phyloP scores from a whole-genome alignment of 768 basidiomycete genomes.

The Rickenella mellea region DNA sequence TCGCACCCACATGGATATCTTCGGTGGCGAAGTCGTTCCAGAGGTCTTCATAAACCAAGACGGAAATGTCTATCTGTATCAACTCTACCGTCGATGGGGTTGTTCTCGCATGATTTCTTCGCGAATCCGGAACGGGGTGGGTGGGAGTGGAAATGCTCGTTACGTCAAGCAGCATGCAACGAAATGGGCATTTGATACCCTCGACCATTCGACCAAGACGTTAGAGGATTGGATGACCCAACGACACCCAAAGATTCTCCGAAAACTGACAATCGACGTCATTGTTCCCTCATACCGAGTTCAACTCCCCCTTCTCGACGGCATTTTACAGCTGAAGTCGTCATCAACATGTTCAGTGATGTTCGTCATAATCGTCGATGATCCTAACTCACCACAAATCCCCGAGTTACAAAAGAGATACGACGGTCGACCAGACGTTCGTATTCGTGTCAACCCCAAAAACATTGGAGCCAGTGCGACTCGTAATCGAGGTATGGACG shows the following conservation, averaged over 20 bases:
- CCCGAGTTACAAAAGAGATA: slow-evolving; percentile 30
- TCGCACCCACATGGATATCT: slow-evolving; percentile 45
- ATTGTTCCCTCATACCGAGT: slow-evolving; percentile 51
- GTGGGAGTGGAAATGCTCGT: slow-evolving; percentile 35
- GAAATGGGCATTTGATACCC: slow-evolving; percentile 40
- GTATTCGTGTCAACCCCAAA: slow-evolving; percentile 37
- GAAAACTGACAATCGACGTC: slow-evolving; percentile 42
- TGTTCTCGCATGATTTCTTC: slow-evolving; percentile 35
- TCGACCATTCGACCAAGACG: slow-evolving; percentile 29
- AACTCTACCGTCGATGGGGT: slow-evolving; percentile 50
- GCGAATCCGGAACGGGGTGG: slow-evolving; percentile 34
- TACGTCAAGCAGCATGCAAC: slow-evolving; percentile 34
- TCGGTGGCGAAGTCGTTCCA: slow-evolving; percentile 40
- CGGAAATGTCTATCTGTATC: slow-evolving; percentile 48
- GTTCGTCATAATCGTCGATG: slow-evolving; percentile 51
- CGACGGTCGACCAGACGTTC: slow-evolving; percentile 35
- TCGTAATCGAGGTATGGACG: slow-evolving; percentile 43
- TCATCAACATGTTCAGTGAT: slow-evolving; percentile 35
- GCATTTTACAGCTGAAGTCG: slow-evolving; percentile 33
- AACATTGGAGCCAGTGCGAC: slow-evolving; percentile 46
- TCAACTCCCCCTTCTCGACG: slow-evolving; percentile 30
- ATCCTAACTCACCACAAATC: slow-evolving; percentile 34
- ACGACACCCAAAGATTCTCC: slow-evolving; percentile 14
- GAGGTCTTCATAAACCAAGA: slow-evolving; percentile 49
- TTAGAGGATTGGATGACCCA: slow-evolving; percentile 28